Conservation (phyloP, 192 early-diverging fungal species). For the Endogone sp. region DNA sequence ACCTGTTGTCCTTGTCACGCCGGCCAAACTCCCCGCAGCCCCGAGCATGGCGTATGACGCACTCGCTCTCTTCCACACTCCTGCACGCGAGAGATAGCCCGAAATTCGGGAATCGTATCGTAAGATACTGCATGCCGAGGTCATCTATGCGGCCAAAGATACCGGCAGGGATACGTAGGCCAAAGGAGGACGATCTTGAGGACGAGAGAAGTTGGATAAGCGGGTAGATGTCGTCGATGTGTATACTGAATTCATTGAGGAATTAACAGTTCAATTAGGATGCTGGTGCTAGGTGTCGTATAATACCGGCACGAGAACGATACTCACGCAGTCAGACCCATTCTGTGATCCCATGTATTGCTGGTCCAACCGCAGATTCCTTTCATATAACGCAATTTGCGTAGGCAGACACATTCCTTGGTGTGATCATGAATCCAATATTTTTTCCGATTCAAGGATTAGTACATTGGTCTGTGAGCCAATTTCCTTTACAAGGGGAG, state of each 20-base stretch:
- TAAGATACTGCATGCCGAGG: slow-evolving; percentile 65
- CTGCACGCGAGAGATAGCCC: slow-evolving; percentile 71
- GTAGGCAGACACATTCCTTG: slow-evolving; percentile 71
- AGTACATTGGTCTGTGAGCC: background rate
- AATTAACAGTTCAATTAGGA: slow-evolving; percentile 9
- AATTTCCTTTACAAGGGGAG: background rate
- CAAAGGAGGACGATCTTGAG: slow-evolving; percentile 65
- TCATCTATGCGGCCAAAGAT: slow-evolving; percentile 93
- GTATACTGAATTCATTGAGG: slow-evolving; percentile 34
- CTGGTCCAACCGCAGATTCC: slow-evolving; percentile 59
- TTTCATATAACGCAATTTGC: slow-evolving; percentile 45
- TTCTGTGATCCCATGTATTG: slow-evolving; percentile 63
- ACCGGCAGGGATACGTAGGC: slow-evolving; percentile 77
- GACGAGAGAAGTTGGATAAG: slow-evolving; percentile 39
- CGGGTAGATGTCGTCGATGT: slow-evolving; percentile 24
- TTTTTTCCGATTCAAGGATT: slow-evolving; percentile 8
- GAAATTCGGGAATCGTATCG: slow-evolving; percentile 52
- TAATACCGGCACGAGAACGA: background rate
- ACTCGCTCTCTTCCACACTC: slow-evolving; percentile 20
- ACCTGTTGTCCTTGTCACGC: slow-evolving; percentile 83
- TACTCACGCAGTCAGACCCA: slow-evolving; percentile 53
- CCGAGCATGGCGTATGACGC: slow-evolving; percentile 95
- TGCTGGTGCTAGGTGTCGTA: background rate
- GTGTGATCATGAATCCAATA: slow-evolving; percentile 92
- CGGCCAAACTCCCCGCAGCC: slow-evolving; percentile 83